These are phyloP conservation scores for Dactylorhiza incarnata DNA, from an alignment of 106 monocot species.

Conservation along the genomic window DNA sequence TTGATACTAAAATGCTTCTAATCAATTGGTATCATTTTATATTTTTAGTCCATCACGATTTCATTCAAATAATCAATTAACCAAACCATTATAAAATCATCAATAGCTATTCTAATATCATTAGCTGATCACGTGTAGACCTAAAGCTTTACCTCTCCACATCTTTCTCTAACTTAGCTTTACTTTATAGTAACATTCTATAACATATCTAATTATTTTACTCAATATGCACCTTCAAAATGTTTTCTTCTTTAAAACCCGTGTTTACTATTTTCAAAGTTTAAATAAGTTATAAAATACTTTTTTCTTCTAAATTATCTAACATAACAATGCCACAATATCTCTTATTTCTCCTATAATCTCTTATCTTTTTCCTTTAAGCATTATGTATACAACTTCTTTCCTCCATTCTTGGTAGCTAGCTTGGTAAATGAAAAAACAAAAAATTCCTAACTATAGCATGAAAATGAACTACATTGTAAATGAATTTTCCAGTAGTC, in stretches of 20 bases:
- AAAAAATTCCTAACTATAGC: background rate
- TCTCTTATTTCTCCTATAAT: background rate
- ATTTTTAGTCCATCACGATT: background rate
- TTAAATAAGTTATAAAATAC: too few species aligned
- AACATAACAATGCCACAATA: background rate
- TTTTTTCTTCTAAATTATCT: too few species aligned
- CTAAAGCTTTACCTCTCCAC: background rate
- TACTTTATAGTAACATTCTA: background rate
- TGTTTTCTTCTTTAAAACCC: background rate
- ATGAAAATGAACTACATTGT: background rate
- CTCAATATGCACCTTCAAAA: background rate
- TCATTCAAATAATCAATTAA: background rate
- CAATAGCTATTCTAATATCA: background rate
- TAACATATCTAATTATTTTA: background rate
- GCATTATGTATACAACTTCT: background rate
- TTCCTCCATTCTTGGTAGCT: too few species aligned
- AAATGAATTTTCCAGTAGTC: background rate
- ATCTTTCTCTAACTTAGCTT: background rate
- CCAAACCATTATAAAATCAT: background rate
- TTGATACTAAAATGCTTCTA: background rate
- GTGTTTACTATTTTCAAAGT: background rate
- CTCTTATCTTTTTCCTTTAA: background rate
- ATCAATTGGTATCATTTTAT: background rate
- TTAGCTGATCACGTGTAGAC: background rate
- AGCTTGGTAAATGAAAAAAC: background rate